A percentile compares a stretch with the other conserved stretches of the same genome.
Evolutionary conservation across 2,329 filamentous ascomycete species (phyloP).

Genomic region (Colletotrichum acutatum): DNA sequence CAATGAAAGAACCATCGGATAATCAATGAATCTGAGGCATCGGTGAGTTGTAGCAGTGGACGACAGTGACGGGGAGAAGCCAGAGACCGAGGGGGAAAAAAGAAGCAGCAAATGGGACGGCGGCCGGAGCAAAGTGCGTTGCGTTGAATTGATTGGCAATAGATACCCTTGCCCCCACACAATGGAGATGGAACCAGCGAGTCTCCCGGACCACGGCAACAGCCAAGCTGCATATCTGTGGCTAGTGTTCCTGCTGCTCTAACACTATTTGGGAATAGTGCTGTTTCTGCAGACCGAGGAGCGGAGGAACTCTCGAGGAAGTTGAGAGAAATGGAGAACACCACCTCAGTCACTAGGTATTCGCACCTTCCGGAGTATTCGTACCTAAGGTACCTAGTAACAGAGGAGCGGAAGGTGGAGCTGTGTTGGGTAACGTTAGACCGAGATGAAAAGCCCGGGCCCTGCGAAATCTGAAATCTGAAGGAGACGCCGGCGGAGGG

Average conservation of each 20-base stretch:
- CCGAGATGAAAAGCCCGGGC: constrained; percentile 22
- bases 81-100: not conserved
- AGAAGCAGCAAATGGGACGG: constrained; percentile 10
- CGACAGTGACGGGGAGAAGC: not conserved
- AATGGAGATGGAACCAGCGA: not conserved
- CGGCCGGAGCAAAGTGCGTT: constrained; percentile 11
- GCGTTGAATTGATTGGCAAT: constrained; percentile 31
- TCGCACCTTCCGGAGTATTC: too few species aligned
- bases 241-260: constrained; percentile 4
- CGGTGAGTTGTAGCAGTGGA: not conserved
- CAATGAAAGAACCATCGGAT: not conserved
- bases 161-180: constrained; percentile 25
- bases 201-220: constrained; percentile 30
- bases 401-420: constrained; percentile 16
- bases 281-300: not conserved
- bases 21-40: not conserved
- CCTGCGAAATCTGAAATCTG: constrained; percentile 1
- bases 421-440: constrained; percentile 25
- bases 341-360: not conserved
- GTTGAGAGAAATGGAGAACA: not conserved
- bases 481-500: not conserved
- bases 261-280: not conserved
- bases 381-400: too few species aligned
- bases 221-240: constrained; percentile 23
- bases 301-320: not conserved